Evolutionary conservation across 73 alveolate genomes (phyloP).

Genomic region (Breviolum minutum): DNA sequence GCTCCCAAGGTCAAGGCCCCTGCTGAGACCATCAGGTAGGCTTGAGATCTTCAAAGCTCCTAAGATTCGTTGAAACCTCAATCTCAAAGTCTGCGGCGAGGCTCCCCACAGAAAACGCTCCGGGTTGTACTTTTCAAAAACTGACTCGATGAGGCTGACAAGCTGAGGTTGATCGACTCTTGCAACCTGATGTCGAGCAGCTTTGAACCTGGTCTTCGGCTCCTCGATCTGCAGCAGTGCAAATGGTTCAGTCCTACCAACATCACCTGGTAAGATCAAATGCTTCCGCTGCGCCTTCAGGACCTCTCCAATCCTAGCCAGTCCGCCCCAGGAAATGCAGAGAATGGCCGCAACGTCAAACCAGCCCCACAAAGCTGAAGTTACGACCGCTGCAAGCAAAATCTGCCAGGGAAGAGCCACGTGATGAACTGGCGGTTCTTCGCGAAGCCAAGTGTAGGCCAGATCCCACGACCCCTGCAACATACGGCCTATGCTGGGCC

Average conservation of each 20-base stretch:
- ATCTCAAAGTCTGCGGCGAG: too few species aligned
- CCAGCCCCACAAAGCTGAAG: conserved; percentile 1
- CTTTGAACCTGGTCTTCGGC: conserved; percentile 9
- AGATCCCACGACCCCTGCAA: conserved; percentile 25
- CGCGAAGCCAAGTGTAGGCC: background rate
- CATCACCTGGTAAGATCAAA: background rate
- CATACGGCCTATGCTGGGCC: background rate
- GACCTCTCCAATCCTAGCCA: background rate
- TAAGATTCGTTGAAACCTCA: background rate
- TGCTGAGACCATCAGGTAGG: background rate
- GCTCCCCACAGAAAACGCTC: too few species aligned
- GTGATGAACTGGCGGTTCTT: background rate
- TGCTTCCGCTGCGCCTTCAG: background rate
- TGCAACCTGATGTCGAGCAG: conserved; percentile 4
- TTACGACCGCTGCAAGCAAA: background rate
- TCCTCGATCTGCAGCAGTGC: background rate
- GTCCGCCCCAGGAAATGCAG: background rate
- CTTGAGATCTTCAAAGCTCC: background rate
- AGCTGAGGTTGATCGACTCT: conserved; percentile 4
- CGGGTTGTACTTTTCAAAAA: background rate
- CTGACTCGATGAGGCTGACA: background rate
- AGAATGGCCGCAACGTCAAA: background rate
- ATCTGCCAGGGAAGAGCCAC: conserved; percentile 34
- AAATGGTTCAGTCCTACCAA: background rate
- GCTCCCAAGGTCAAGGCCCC: background rate